phyloP scores from a whole-genome alignment of 331 rosid genomes.

The Rosa hybrid region DNA sequence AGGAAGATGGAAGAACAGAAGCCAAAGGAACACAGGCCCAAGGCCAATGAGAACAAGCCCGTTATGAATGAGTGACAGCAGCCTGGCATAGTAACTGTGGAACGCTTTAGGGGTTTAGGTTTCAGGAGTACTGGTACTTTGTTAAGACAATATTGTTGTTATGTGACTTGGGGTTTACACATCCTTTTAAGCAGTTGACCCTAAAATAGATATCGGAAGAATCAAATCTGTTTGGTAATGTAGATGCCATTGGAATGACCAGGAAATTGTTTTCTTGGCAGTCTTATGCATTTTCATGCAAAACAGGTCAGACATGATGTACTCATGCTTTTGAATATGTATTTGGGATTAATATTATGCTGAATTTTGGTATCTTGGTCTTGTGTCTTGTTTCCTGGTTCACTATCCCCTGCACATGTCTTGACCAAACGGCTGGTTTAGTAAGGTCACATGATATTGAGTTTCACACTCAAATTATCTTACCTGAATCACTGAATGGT shows the following conservation, averaged over 20 bases:
- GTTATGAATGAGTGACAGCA: constrained; percentile 81
- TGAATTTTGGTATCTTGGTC: background rate
- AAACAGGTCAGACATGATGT: background rate
- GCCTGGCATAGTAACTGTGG: background rate
- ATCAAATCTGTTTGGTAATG: background rate
- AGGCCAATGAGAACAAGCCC: constrained; percentile 94
- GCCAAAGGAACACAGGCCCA: constrained; percentile 81
- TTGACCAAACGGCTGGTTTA: background rate
- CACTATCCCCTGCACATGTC: background rate
- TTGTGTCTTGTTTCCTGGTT: background rate
- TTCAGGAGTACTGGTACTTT: background rate
- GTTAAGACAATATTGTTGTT: background rate
- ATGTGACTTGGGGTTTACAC: background rate
- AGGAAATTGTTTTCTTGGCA: background rate
- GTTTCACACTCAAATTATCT: background rate
- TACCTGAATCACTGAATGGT: background rate
- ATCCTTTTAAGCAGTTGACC: background rate
- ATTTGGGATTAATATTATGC: background rate
- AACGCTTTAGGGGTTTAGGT: background rate
- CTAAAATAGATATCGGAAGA: background rate
- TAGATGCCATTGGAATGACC: background rate
- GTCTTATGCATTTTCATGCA: background rate
- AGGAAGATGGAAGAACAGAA: constrained; percentile 93
- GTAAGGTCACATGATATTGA: background rate
- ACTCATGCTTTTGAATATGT: background rate